Evolutionary conservation across 2,329 filamentous ascomycete species (phyloP), one percentile per base, ranked within the genome.

Genomic region (Arthroderma sp.): DNA sequence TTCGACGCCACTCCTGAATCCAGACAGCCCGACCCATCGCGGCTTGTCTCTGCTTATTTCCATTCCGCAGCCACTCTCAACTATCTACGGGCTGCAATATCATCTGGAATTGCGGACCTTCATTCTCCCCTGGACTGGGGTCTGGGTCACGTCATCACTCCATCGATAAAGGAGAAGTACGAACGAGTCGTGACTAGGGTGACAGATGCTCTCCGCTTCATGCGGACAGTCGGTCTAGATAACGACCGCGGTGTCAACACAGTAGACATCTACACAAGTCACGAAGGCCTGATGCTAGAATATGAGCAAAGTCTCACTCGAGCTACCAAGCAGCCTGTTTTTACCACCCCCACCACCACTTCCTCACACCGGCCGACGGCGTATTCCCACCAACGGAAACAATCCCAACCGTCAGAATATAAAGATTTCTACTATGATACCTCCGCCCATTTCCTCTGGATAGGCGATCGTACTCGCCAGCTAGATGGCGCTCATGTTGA

Each of bases 361-460:
- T 50, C 52, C 44, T 53, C 53, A 42, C 38, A 41, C 41, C 36
- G 42, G 30, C 10, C 36, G 40, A 33, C 40, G 29, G 46, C 50
- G 7, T 49, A 41, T 29, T 43, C 34, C 38, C 52, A 49, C 37
- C 34, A 39, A 46, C 55, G 52, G 49, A 58, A 45, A 37, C 48
- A 9, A 48, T 56, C 4, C 50, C 55, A 40, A 59, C 57, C 30
- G 51, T 55, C 36, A 55, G 42, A 52, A 58, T 53, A 65, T 42
- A 61, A 64, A 10, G 77, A 76, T 57, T 79, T 81, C 57, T 93
- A 85, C 74, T 96, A 93, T 69, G 83, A 94, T 65, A 96, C 89
- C 0, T 94, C 86, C 4, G 85, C 86, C 0, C 91, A 98, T 62
- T 96, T 98, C 70, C 75, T 98, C 61, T 98, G 91, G 91, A 93